A percentile compares a stretch with the other conserved stretches of the same genome.
phyloP scores from a whole-genome alignment of 805 yeast species.

The Candida sphagnicola region DNA sequence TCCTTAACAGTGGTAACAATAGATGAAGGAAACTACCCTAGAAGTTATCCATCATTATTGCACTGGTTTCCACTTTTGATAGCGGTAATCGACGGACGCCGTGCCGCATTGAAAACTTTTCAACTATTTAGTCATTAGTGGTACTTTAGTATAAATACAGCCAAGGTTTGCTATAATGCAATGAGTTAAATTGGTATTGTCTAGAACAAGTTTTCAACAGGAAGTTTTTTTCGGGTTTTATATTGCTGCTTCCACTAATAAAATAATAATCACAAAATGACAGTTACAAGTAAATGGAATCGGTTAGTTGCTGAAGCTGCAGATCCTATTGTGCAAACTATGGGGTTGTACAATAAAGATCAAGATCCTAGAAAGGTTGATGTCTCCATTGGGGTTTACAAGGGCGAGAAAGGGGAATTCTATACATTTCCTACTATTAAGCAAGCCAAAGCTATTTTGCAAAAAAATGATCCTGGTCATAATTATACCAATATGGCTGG shows the following conservation, averaged over 20 bases:
- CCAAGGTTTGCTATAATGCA: too few relatives aligned
- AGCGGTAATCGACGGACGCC: constrained; percentile 1
- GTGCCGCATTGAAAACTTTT: not conserved
- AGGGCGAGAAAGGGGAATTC: constrained; percentile 33
- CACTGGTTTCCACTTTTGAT: not conserved
- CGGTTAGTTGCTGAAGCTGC: constrained; percentile 16
- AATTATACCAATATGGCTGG: constrained; percentile 42
- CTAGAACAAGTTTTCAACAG: too few relatives aligned
- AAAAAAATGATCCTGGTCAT: constrained; percentile 39
- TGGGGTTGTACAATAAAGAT: constrained; percentile 20
- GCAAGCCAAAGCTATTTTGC: constrained; percentile 30
- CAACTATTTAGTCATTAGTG: too few relatives aligned
- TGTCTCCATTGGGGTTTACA: constrained; percentile 44
- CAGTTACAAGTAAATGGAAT: constrained; percentile 15
- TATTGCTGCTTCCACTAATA: not conserved
- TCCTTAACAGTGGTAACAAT: not conserved
- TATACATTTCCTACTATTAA: constrained; percentile 36
- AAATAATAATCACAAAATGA: constrained; percentile 8
- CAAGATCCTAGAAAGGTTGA: constrained; percentile 32
- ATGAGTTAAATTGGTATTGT: too few relatives aligned
- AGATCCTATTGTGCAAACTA: constrained; percentile 27
- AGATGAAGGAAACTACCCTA: not conserved
- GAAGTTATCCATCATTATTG: not conserved
- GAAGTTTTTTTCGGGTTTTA: too few relatives aligned
- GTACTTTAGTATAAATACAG: too few relatives aligned